Conservation (phyloP, 495 filamentous ascomycete genomes). For the Daldinia loculata region DNA sequence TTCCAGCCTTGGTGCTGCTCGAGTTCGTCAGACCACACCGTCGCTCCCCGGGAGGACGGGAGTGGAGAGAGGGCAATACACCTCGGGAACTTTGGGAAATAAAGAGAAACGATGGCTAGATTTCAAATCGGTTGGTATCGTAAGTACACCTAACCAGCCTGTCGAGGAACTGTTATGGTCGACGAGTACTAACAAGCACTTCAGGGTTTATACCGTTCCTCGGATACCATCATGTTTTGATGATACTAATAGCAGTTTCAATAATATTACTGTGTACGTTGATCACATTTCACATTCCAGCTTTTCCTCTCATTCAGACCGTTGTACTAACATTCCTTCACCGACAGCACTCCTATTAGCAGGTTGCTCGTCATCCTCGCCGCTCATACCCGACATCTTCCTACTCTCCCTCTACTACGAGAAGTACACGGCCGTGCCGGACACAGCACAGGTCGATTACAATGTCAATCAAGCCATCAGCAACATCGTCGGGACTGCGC, state of each 20-base stretch:
- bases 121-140: conserved; percentile 60
- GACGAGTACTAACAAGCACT: conserved; percentile 33
- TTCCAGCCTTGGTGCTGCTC: conserved; percentile 44
- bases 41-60: conserved; percentile 54
- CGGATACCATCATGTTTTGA: conserved; percentile 98
- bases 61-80: conserved; percentile 44
- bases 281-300: conserved; percentile 13
- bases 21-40: conserved; percentile 43
- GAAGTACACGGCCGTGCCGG: conserved; percentile 69
- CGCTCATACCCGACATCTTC: conserved; percentile 80
- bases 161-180: not conserved
- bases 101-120: conserved; percentile 40
- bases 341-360: conserved; percentile 75
- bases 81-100: conserved; percentile 38
- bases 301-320: not conserved
- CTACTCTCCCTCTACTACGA: conserved; percentile 80
- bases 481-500: conserved; percentile 74
- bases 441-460: conserved; percentile 83
- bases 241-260: conserved; percentile 93
- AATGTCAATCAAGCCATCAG: conserved; percentile 77
- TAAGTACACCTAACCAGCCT: conserved; percentile 39
- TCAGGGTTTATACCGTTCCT: conserved; percentile 91
- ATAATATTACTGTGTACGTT: conserved; percentile 94
- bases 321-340: conserved; percentile 22
- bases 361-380: conserved; percentile 80